A percentile compares a stretch with the other conserved stretches of the same genome.
These are phyloP conservation scores for Aspergillus cristatus DNA, from an alignment of 495 filamentous ascomycete genomes.

Conservation along the genomic window DNA sequence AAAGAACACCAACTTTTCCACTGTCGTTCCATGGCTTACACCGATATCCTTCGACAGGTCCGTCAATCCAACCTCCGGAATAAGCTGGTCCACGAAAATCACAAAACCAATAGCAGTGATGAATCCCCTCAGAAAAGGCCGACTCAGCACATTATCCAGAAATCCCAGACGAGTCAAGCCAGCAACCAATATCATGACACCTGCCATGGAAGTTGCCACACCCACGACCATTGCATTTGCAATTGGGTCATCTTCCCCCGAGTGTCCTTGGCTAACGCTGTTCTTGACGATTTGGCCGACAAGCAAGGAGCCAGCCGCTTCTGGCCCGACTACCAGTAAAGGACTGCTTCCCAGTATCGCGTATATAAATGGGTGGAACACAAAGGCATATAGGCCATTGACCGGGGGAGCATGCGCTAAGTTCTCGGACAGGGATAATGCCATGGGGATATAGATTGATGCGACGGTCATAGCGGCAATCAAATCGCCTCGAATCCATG, in stretches of 20 bases:
- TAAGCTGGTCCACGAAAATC: constrained; percentile 89
- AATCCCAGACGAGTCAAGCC: constrained; percentile 85
- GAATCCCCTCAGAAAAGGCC: constrained; percentile 89
- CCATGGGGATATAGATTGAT: constrained; percentile 97
- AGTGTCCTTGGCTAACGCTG: constrained; percentile 58
- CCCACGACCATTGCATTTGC: constrained; percentile 77
- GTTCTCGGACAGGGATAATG: constrained; percentile 86
- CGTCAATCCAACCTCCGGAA: constrained; percentile 80
- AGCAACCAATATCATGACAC: constrained; percentile 74
- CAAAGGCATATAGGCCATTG: constrained; percentile 92
- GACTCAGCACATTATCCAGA: constrained; percentile 84
- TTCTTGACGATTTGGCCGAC: constrained; percentile 76
- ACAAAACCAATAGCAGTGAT: constrained; percentile 95
- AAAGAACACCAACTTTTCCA: constrained; percentile 78
- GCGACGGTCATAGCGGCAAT: constrained; percentile 82
- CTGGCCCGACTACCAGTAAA: constrained; percentile 88
- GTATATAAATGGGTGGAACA: constrained; percentile 84
- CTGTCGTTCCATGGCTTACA: constrained; percentile 70
- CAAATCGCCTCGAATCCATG: constrained; percentile 76
- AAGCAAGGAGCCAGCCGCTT: constrained; percentile 86
- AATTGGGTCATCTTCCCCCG: constrained; percentile 59
- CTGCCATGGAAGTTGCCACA: constrained; percentile 79
- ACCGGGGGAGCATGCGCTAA: constrained; percentile 88
- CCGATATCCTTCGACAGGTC: constrained; percentile 45
- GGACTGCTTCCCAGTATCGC: constrained; percentile 85